Base-by-base conservation (phyloP, 208 protist genomes). In the Leishmania aethiopica region DNA sequence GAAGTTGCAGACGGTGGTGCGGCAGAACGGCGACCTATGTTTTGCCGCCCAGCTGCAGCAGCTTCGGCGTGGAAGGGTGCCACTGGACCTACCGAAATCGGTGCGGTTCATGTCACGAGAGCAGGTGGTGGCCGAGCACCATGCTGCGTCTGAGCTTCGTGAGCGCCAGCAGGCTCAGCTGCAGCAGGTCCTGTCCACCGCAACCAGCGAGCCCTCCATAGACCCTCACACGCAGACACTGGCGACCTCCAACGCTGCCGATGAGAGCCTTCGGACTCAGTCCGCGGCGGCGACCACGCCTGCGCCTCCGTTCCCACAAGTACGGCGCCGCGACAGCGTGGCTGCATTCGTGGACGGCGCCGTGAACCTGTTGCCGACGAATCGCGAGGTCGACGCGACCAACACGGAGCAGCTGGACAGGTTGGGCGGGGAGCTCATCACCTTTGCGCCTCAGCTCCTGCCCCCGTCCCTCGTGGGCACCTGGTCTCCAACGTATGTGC, bases 331-430 rank as follows among this genome's bases (percentile, higher is more conserved):
- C 67, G 74, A 60, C 45, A 22, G 10, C 59, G 19, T 35, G 64
- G 40, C 35, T 49, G 45, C 79, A 11, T 92, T 90, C 40, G 89
- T 95, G 3, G 84, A 90, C 25, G 89, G 84, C 17, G 91, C 92
- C 22, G 91, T 98, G 66, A 95, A 93, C 69, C 81, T 98, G 0
- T 86, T 98, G n/a, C 93, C 95, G 3, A 98, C 95, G 8, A 98
- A 98, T 75, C 57, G 62, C 28, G 83, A 96, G 66, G 95, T 96
- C 13, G 73, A 92, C 60, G 75, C n/a, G 5, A 86, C 90, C 1
- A 98, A 98, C 77, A 77, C 84, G 67, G 66, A 79, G 35, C 88
- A 96, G 89, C 85, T 98, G 78, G 82, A 87, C 69, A 84, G 86
- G 75, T 84, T 98, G 10, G 69, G 69, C 5, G 93, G 95, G 28